phyloP scores from a whole-genome alignment of 768 basidiomycete genomes.

The Collybiopsis confluens region DNA sequence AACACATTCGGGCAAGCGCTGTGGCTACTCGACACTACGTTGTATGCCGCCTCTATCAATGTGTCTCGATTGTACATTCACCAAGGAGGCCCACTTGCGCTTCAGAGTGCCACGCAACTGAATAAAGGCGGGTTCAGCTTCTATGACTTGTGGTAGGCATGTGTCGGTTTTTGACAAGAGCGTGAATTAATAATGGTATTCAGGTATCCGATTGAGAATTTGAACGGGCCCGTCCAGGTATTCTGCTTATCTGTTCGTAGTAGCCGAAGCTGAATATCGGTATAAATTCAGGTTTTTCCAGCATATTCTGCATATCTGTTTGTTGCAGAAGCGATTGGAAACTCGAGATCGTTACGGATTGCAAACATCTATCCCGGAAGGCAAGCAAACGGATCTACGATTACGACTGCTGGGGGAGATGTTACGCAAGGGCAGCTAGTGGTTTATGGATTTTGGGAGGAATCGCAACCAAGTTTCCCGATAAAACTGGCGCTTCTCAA shows the following conservation, averaged over 20 bases:
- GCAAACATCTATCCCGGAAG: conserved; percentile 49
- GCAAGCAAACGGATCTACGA: conserved; percentile 47
- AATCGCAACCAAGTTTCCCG: conserved; percentile 26
- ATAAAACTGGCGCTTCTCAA: conserved; percentile 46
- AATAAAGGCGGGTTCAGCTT: conserved; percentile 44
- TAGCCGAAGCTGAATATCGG: conserved; percentile 39
- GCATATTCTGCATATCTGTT: conserved; percentile 52
- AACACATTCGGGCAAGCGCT: conserved; percentile 54
- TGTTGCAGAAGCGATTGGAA: conserved; percentile 42
- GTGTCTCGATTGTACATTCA: conserved; percentile 52
- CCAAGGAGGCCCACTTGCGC: conserved; percentile 48
- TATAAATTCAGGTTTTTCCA: conserved; percentile 46
- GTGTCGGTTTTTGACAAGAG: not conserved
- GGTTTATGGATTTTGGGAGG: conserved; percentile 49
- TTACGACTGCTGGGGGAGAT: conserved; percentile 48
- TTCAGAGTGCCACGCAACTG: conserved; percentile 45
- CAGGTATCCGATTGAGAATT: conserved; percentile 46
- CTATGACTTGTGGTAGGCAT: conserved; percentile 42
- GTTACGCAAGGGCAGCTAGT: conserved; percentile 43
- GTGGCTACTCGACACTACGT: conserved; percentile 45
- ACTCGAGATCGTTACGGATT: conserved; percentile 38
- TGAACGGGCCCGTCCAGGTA: conserved; percentile 44
- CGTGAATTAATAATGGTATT: not conserved
- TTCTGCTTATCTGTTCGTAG: conserved; percentile 44
- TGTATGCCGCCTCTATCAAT: conserved; percentile 47